Evolutionary conservation across 208 protist species (phyloP), one percentile per base, ranked within the genome.

Genomic region (Acanthamoeba royreba): DNA sequence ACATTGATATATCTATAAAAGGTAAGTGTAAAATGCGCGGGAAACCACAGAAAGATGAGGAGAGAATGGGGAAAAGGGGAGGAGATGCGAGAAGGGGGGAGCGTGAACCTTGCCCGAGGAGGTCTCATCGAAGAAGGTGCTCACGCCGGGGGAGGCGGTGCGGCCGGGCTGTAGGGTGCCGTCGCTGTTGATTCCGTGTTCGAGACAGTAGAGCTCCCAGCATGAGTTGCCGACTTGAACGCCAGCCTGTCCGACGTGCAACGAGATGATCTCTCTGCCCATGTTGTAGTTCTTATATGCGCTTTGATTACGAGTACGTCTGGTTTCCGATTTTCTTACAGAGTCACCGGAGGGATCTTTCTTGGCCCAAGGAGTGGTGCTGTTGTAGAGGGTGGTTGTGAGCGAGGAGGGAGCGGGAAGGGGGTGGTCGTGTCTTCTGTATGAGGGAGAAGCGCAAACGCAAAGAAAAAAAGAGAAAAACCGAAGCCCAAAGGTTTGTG

Each of bases 171-270:
- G 96, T 97, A 31, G 31, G 15, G 40, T 93, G 81, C 99, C 96
- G 91, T 96, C 95, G 83, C 5, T 58, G 8, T 94, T 4, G 28
- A 97, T 93, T 4, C 94, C 95, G 47, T 97, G 95, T 63, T 97
- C 96, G 0, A 96, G 52, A 81, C 97, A 98, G 96, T 97, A 98
- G 0, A 99, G 94, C 90, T 98, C 98, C 98, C 99, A 99, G 96
- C 98, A 99, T 47, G 98, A 96, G 93, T 99, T 99, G 96, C 98
- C 99, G 31, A 99, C 96, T 96, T 99, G 98, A 94, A 97, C 95
- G 96, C 99, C 99, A 92, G 98, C 98, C 96, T 94, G 69, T 19
- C 93, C 95, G 4, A 95, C 35, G 31, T 96, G 95, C 22, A 96
- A 43, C 28, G 93, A 96, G 61, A 96, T 96, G 52, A 95, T 79